Percentiles rank a stretch among this genome's conserved stretches.
Conservation (phyloP, 371 early-diverging fungal genomes). For the Mucor lusitanicus region DNA sequence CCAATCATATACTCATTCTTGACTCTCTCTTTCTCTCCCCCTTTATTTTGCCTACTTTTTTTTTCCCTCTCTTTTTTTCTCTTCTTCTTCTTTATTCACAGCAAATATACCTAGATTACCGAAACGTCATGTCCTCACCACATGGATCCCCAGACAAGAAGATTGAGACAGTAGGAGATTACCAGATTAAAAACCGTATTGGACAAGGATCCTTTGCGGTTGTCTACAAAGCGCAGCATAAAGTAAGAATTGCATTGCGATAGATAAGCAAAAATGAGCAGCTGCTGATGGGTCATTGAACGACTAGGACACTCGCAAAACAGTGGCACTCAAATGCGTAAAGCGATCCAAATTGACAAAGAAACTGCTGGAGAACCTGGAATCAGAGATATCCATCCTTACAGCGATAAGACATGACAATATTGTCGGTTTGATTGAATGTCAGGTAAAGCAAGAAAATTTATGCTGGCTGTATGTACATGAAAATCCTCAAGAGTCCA, state of each 20-base stretch:
- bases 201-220: conserved; percentile 96
- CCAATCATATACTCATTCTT: neutral
- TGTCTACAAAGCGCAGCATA: conserved; percentile 84
- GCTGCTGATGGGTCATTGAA: neutral
- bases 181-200: conserved; percentile 70
- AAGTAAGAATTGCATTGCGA: conserved; percentile 36
- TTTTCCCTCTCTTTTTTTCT: neutral
- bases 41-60: neutral
- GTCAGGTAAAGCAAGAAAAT: conserved; percentile 54
- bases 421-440: conserved; percentile 85
- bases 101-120: neutral
- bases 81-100: neutral
- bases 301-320: conserved; percentile 54
- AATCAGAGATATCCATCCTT: conserved; percentile 90
- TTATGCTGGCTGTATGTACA: neutral
- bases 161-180: conserved; percentile 59
- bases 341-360: conserved; percentile 81
- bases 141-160: conserved; percentile 1
- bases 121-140: conserved; percentile 9
- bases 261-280: neutral
- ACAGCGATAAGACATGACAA: conserved; percentile 81
- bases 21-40: neutral
- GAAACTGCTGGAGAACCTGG: conserved; percentile 88
- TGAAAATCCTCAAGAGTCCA: neutral
- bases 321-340: conserved; percentile 92